Percentiles rank a stretch among this genome's conserved stretches.
These are phyloP conservation scores for Triticum turgidum DNA, from an alignment of 176 grass and related monocot genomes.

Conservation along the genomic window DNA sequence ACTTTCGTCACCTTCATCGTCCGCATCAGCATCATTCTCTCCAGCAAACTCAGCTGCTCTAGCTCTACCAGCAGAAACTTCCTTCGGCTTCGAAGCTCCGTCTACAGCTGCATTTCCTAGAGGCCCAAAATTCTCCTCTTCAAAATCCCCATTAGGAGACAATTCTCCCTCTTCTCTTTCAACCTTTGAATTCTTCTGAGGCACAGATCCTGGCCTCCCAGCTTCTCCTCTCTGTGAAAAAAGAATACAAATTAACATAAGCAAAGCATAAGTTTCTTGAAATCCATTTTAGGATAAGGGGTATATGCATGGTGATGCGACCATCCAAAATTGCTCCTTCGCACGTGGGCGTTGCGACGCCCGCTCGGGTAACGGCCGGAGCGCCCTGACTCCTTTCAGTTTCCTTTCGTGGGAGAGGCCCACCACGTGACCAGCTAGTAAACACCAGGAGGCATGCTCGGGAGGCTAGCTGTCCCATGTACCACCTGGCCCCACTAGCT, in stretches of 20 bases:
- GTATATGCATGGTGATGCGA: background rate
- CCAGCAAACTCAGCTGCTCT: slow-evolving; percentile 33
- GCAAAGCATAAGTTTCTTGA: slow-evolving; percentile 1
- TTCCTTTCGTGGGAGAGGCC: no score
- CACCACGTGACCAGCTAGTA: no score
- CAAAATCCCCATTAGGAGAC: slow-evolving; percentile 64
- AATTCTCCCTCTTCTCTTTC: slow-evolving; percentile 86
- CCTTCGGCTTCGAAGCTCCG: slow-evolving; percentile 28
- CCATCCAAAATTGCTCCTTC: no score
- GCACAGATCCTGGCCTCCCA: slow-evolving; percentile 10
- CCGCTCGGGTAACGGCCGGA: no score
- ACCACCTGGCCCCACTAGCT: no score
- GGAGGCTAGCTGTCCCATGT: no score
- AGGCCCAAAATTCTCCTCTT: slow-evolving; percentile 47
- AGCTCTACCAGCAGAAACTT: slow-evolving; percentile 26
- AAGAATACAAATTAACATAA: slow-evolving; percentile 28
- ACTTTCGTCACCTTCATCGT: slow-evolving; percentile 65
- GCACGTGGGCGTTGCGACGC: no score
- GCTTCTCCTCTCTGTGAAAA: slow-evolving; percentile 32
- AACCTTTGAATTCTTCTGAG: slow-evolving; percentile 33
- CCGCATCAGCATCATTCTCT: slow-evolving; percentile 68
- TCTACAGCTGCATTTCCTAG: slow-evolving; percentile 25
- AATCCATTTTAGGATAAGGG: background rate
- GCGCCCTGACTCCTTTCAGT: no score
- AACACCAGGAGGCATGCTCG: no score